Base-by-base conservation (phyloP, 805 yeast species). In the Myxozyma nipponensis region DNA sequence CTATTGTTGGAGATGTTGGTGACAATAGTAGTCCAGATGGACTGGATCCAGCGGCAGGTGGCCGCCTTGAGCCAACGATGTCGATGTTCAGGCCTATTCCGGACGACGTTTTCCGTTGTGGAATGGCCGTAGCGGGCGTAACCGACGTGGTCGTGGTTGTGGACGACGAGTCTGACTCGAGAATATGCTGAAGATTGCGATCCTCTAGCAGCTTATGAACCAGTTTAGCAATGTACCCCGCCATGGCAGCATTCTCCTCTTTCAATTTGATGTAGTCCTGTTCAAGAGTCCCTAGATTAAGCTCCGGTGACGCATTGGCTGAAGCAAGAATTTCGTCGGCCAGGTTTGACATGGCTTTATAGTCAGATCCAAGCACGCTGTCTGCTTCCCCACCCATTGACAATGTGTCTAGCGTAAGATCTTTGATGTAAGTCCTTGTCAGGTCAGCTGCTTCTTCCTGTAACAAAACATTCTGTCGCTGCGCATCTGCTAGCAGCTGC, bases 201-300 rank as follows among this genome's bases (percentile, higher is more conserved):
- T 40, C 41, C 22, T 46, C 51, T 10, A 53, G 52, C 4, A 53
- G 41, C 45, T 42, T 49, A 25, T 53, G 52, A n/a, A 46, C 37
- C n/a, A 53, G 46, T 22, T 54, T 48, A n/a, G 46, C 57, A 23
- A 53, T 53, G 22, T 53, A 53, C 3, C 47, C n/a, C 26, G 47
- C 44, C 54, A 53, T 50, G 5, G 51, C 49, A 24, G 19, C 17
- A 37, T 53, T 53, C 3, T 47, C 25, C 25, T 53, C 57, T 28
- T 30, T 44, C 4, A 53, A 44, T 19, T 46, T 34, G 3, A 32
- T 37, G 25, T 50, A 46, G 30, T 53, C 57, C 25, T 40, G n/a
- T 13, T 17, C 36, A 3, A 50, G 22, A 22, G 46, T 40, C 17
- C 10, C 44, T 13, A 30, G 13, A 9, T 28, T 7, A 28, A 13